Conservation (phyloP, 1,139 yeast species). For the Debaryomyces udenii region DNA sequence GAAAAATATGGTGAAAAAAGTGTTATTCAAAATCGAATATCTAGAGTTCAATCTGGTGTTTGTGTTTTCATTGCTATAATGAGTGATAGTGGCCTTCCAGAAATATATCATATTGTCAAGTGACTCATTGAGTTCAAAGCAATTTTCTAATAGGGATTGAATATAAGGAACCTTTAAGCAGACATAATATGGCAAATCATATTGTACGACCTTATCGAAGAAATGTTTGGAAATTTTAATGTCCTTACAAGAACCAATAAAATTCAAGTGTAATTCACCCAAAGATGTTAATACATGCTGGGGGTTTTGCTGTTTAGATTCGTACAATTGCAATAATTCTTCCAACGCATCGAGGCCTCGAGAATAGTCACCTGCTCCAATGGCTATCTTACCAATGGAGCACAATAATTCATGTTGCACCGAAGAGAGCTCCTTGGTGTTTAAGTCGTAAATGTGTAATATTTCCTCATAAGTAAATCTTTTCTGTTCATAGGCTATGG, state of each 20-base stretch:
- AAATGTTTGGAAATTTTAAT: constrained; percentile 70
- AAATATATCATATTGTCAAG: constrained; percentile 60
- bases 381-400: constrained; percentile 46
- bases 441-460: constrained; percentile 39
- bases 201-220: constrained; percentile 68
- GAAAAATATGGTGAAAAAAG: constrained; percentile 71
- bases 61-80: constrained; percentile 50
- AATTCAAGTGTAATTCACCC: constrained; percentile 70
- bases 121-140: constrained; percentile 59
- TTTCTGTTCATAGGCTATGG: constrained; percentile 64
- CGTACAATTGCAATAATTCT: constrained; percentile 34
- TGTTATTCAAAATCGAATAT: constrained; percentile 68
- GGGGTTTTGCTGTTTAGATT: constrained; percentile 19
- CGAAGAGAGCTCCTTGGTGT: constrained; percentile 25
- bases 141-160: constrained; percentile 64
- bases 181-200: constrained; percentile 71
- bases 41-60: constrained; percentile 48
- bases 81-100: constrained; percentile 65
- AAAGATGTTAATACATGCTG: constrained; percentile 29
- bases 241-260: constrained; percentile 82
- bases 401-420: constrained; percentile 34
- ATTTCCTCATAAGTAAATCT: constrained; percentile 64
- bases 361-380: constrained; percentile 42
- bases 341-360: constrained; percentile 47
- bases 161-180: constrained; percentile 77